Base-by-base conservation (phyloP, 2,329 filamentous ascomycete genomes). In the Aureobasidium sp. region DNA sequence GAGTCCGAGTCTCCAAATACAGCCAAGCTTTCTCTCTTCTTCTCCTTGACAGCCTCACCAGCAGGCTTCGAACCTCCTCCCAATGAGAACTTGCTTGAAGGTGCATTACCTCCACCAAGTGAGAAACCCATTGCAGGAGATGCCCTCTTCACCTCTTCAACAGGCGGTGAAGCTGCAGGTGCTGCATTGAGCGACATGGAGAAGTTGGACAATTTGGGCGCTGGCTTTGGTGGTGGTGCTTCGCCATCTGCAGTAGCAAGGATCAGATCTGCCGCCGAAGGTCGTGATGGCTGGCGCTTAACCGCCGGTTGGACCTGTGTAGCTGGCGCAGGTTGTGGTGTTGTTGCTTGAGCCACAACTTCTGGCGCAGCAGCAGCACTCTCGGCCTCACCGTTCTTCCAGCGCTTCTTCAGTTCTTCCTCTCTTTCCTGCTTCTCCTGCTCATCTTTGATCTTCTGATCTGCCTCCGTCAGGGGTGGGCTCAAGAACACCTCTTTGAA, bases 1-100 rank as follows among this genome's bases (percentile, higher is more conserved):
- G 78, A 81, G 67, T 89, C 89, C 5, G 87, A 89, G 72, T 89
- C 88, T 10, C 88, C 89, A 82, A 94, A 95, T 89, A 94, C 92
- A 70, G 94, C 90, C 42, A 59, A 48, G 14, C 67, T 89, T 88
- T 89, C 67, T 85, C 85, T 73, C 90, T 87, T 64, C 88, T 82
- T 70, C 83, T 87, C 67, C 82, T 78, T 65, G 25, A 59, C 61
- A 3, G 42, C 9, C 21, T 48, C 41, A 37, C 3, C 34, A 21
- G 6, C 34, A 37, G 34, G 29, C 3, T 29, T 7, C 42, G 32
- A 30, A 9, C 30, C 10, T 5, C 27, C n/a, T 25, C 42, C 42
- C 11, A 54, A 14, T 3, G 50, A 54, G 4, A 54, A 30, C 13
- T 27, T 59, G 9, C 27, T 34, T 27, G 32, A n/a, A 48, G 54